phyloP scores from a whole-genome alignment of 371 early-diverging fungal species.

The Amoeboradix gromovi region DNA sequence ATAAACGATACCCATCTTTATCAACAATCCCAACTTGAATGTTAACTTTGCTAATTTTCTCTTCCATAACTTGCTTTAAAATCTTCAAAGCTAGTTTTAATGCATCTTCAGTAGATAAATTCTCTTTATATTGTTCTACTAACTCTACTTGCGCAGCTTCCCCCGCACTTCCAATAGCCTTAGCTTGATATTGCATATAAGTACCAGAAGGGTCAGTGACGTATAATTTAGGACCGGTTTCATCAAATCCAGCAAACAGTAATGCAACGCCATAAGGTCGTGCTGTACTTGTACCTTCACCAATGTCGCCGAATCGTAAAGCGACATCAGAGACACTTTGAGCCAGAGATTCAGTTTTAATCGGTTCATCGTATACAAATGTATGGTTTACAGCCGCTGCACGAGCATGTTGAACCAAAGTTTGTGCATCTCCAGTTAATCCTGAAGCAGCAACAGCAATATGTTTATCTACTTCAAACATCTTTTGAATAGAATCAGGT shows the following conservation, averaged over 20 bases:
- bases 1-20: conserved; percentile 5
- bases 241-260: conserved; percentile 87
- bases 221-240: conserved; percentile 88
- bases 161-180: conserved; percentile 92
- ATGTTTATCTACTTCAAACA: conserved; percentile 76
- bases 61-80: conserved; percentile 98
- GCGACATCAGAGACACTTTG: conserved; percentile 92
- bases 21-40: conserved; percentile 71
- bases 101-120: conserved; percentile 57
- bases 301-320: conserved; percentile 81
- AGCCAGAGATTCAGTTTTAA: conserved; percentile 80
- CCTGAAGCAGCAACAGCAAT: conserved; percentile 89
- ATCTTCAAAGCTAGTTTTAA: conserved; percentile 65
- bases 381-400: conserved; percentile 68
- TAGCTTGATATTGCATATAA: conserved; percentile 63
- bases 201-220: conserved; percentile 84
- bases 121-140: conserved; percentile 58
- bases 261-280: conserved; percentile 97
- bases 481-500: conserved; percentile 76
- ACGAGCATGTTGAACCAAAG: conserved; percentile 86
- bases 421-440: conserved; percentile 79
- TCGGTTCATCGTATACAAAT: conserved; percentile 72
- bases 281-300: conserved; percentile 44
- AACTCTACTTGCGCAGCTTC: conserved; percentile 94
- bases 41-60: conserved; percentile 77